Conservation (phyloP, 2,329 filamentous ascomycete genomes). For the Cryoendolithus antarcticus region DNA sequence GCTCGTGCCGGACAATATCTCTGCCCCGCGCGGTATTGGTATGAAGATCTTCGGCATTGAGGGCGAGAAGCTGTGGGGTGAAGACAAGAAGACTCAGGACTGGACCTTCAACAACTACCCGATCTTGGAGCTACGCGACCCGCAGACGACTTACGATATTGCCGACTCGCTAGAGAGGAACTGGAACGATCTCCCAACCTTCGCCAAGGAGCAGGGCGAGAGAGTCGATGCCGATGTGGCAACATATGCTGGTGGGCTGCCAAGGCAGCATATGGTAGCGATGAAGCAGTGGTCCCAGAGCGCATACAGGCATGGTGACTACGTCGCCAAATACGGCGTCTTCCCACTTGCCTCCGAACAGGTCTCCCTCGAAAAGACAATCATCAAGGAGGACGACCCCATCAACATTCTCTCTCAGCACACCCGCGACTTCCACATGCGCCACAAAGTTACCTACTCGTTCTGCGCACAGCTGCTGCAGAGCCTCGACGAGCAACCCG, state of each 20-base stretch:
- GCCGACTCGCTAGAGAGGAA: constrained; percentile 23
- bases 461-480: constrained; percentile 23
- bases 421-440: constrained; percentile 20
- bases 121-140: constrained; percentile 19
- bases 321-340: constrained; percentile 23
- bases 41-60: constrained; percentile 26
- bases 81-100: constrained; percentile 24
- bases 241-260: constrained; percentile 16
- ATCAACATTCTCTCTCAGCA: constrained; percentile 23
- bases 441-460: constrained; percentile 23
- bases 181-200: constrained; percentile 21
- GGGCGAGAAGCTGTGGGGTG: constrained; percentile 24
- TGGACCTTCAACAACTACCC: constrained; percentile 25
- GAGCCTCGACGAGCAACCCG: constrained; percentile 22
- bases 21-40: constrained; percentile 23
- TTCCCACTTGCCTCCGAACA: constrained; percentile 21
- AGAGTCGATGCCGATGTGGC: constrained; percentile 21
- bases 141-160: constrained; percentile 22
- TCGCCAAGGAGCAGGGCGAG: constrained; percentile 18
- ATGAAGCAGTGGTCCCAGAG: constrained; percentile 24
- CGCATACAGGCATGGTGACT: constrained; percentile 24
- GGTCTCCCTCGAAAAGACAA: constrained; percentile 15
- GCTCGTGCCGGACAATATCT: constrained; percentile 24
- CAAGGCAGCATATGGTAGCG: constrained; percentile 23
- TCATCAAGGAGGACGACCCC: constrained; percentile 17